Base-by-base conservation (phyloP, 129 eudicot genomes). In the Oenanthe sinensis region DNA sequence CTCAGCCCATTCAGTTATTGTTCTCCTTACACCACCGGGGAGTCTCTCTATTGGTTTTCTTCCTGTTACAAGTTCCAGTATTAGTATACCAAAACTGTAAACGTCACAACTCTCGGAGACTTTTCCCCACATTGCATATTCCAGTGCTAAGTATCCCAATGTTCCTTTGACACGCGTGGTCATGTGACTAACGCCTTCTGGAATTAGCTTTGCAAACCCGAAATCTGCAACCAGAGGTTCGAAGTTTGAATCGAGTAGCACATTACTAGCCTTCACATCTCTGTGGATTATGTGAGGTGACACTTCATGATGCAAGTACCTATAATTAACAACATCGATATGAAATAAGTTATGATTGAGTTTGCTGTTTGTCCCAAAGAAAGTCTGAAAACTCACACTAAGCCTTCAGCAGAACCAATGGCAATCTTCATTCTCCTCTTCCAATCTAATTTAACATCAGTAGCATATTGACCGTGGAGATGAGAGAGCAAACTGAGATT, bases 261-360 rank as follows among this genome's bases (percentile, higher is more conserved):
- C 96, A 50, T 92, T 92, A 72, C 97, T 92, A 9, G 97, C 97
- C 80, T 92, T 92, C 28, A 92, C 81, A 84, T 92, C 97, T 82
- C 97, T 83, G 82, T 92, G 97, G 70, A 92, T 92, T 44, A 92
- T 90, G 79, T 92, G 97, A 33, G 97, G 97, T 28, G 92, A 86
- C 39, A 88, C 97, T 78, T 92, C 92, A 79, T 92, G 97, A 84
- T 92, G 97, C 85, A 92, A 88, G 90, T 92, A 92, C 90, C 97
- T 92, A 24, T 60, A 68, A 5, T 19, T 15, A 30, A 14, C 72
- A 6, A 30, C 72, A 30, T 13, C 9, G 6, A 24, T 60, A 22
- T 24, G 33, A 24, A 60, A 60, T 60, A 20, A 22, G 67, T 58
- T 19, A 60, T 1, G 15, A 60, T 2, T 60, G 12, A 60, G 4